Evolutionary conservation across 2,329 filamentous ascomycete species (phyloP).

Genomic region (Diaporthe ampelina): DNA sequence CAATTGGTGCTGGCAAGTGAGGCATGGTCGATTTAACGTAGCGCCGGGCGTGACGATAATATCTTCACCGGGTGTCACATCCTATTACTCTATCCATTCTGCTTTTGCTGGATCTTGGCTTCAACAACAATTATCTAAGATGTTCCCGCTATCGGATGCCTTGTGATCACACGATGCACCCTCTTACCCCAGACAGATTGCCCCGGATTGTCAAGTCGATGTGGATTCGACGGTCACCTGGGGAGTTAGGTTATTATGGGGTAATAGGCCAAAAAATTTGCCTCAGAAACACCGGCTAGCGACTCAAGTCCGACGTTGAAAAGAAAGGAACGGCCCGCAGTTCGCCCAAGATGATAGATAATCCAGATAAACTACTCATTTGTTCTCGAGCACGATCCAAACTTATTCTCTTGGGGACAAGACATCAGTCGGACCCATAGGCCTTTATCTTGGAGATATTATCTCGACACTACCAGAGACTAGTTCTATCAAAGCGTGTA

Average conservation of each 20-base stretch:
- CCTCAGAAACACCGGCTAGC: conserved; percentile 27
- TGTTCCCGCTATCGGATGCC: conserved; percentile 18
- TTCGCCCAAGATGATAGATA: background rate
- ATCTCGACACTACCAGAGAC: background rate
- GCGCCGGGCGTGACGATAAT: background rate
- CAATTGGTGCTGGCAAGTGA: background rate
- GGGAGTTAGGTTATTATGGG: conserved; percentile 42
- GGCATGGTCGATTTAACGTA: background rate
- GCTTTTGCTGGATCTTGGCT: background rate
- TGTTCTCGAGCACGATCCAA: background rate
- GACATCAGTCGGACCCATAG: background rate
- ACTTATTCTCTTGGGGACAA: background rate
- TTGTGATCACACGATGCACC: conserved; percentile 21
- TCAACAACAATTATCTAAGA: conserved; percentile 5
- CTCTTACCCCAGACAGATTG: conserved; percentile 19
- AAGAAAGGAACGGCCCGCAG: conserved; percentile 35
- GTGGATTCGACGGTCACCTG: conserved; percentile 31
- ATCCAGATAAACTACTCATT: background rate
- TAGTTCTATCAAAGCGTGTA: background rate
- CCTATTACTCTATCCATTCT: background rate
- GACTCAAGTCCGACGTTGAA: conserved; percentile 31
- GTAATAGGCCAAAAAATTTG: conserved; percentile 39
- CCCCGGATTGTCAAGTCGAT: conserved; percentile 23
- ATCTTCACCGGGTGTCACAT: conserved; percentile 7
- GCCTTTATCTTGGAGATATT: background rate